Evolutionary conservation across 805 yeast genomes (phyloP), one percentile per base, ranked within the genome.

Genomic region (Candida gorgasii): DNA sequence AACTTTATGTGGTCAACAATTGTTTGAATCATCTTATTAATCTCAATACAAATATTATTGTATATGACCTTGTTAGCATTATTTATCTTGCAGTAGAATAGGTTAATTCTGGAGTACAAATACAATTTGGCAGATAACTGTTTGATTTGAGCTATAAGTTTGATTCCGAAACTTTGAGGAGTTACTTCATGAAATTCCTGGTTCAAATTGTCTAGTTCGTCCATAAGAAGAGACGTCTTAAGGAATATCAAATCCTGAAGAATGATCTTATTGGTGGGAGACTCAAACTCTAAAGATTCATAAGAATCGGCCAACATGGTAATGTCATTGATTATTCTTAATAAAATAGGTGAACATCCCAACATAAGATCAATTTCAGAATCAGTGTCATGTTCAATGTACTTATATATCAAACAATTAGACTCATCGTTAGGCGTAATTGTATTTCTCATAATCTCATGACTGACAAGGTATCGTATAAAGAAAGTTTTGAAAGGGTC

Each of bases 381-480:
- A 40, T 68, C 74, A 24, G 46, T 39, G 41, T 58, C 65, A 45
- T 62, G 55, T 42, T 64, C 65, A 38, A 65, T 47, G 19, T 44
- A 53, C 42, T 63, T 62, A 15, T 42, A 36, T 3, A 16, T 26
- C 52, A 58, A 18, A 17, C 60, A 59, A 38, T 60, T 63, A 24
- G 61, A 65, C 26, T 52, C 55, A n/a, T 54, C 54, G 7, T 52
- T 53, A 8, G 50, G 13, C 33, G 69, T 71, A 3, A 17, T 13
- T 0, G 75, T 69, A 36, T 67, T 71, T 3, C 73, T 71, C 72
- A 71, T 64, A 1, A 71, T 67, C 43, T 71, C 76, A 47, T 71
- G 75, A 11, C 67, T 55, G 5, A 66, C 58, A 45, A 71, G 64
- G 45, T 69, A 69, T 13, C 71, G 44, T 5, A 64, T 55, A 43